Evolutionary conservation across 495 filamentous ascomycete species (phyloP), one percentile per base, ranked within the genome.

Genomic region (Durotheca rogersii): DNA sequence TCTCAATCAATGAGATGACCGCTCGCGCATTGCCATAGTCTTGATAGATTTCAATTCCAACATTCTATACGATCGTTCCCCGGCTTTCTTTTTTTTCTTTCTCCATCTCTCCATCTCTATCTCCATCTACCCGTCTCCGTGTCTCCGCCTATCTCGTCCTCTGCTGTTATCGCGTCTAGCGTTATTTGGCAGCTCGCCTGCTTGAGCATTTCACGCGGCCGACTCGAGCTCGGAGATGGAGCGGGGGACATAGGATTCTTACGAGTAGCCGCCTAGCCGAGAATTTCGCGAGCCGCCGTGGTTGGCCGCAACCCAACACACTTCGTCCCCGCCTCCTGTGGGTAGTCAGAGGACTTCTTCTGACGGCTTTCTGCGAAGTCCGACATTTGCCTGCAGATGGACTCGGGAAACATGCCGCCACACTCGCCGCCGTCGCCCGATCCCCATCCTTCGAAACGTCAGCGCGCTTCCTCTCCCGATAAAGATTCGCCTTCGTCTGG

Each of bases 401-500:
- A 51, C 31, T 46, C 29, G 38, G 59, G 53, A 51, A 66, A 44
- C 41, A 72, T 72, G 67, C 64, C 68, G 45, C 67, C 66, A 37
- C 65, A 62, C 51, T 58, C 65, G 44, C 69, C 73, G 38, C 66
- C 68, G 41, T 76, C 74, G 11, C 75, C 75, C 51, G 61, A 62
- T 40, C 62, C 62, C 32, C 68, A 72, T 46, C 72, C 68, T 38
- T 62, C 67, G 61, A 81, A 81, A 61, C 76, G 77, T 33, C 65
- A 71, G 40, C 72, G 76, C 53, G 72, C 71, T 62, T 69, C 70
- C 12, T 74, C 74, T 12, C 73, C 74, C 9, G 73, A 78, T 21
- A 72, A 69, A 38, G 70, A 71, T 41, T 76, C 73, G 30, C 73
- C 73, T 10, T 49, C 61, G 6, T 71, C 67, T 7, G 50, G 60